These are phyloP conservation scores for Pistacia vera DNA, from an alignment of 345 rosid genomes.

Conservation along the genomic window DNA sequence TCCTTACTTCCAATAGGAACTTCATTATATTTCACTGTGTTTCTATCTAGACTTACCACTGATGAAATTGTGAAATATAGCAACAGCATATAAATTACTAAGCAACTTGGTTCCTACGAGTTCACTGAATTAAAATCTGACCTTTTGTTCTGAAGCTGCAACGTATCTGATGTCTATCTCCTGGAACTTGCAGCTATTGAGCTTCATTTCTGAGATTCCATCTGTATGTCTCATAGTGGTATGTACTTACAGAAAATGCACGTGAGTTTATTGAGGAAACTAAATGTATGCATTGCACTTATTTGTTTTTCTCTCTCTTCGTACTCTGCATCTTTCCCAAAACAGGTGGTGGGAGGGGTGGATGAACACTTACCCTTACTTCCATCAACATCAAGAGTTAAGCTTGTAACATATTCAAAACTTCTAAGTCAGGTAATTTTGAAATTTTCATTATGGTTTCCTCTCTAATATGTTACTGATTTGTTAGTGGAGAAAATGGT, in stretches of 20 bases:
- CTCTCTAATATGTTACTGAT: too few species aligned
- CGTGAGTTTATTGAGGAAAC: conserved; percentile 2
- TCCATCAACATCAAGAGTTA: conserved; percentile 57
- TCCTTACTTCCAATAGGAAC: not conserved
- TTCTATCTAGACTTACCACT: not conserved
- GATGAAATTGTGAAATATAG: not conserved
- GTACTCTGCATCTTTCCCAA: conserved; percentile 19
- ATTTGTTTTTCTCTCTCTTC: not conserved
- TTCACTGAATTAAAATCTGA: conserved; percentile 6
- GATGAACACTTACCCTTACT: conserved; percentile 72
- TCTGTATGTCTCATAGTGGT: conserved; percentile 79
- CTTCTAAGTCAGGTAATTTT: conserved; percentile 59
- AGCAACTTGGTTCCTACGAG: not conserved
- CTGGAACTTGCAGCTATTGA: conserved; percentile 61
- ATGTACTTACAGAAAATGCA: conserved; percentile 26
- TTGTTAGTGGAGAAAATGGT: not conserved
- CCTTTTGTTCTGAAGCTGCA: not conserved
- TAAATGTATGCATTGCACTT: not conserved
- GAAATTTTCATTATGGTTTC: not conserved
- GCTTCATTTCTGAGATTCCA: conserved; percentile 76
- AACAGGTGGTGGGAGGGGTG: conserved; percentile 80
- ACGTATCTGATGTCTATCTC: conserved; percentile 15
- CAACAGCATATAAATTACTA: not conserved
- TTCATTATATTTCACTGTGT: not conserved
- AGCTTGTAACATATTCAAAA: conserved; percentile 59